phyloP scores from a whole-genome alignment of 192 early-diverging fungal genomes.

The Geranomyces variabilis region DNA sequence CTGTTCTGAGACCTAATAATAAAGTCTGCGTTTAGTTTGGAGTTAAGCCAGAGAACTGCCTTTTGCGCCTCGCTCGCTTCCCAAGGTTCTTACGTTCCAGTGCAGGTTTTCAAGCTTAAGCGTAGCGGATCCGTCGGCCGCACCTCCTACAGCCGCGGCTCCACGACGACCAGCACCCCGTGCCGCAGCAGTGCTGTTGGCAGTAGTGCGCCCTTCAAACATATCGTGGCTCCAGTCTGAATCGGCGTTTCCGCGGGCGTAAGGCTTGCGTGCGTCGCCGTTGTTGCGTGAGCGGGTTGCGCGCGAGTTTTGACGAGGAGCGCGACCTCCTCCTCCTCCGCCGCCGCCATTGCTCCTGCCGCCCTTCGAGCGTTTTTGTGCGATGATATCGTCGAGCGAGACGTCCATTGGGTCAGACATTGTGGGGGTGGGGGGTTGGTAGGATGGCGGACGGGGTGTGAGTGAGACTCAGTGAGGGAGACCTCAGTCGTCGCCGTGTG shows the following conservation, averaged over 20 bases:
- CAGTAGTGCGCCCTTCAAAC: too few species aligned
- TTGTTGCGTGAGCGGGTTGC: neutral
- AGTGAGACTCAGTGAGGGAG: too few species aligned
- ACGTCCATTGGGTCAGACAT: conserved; percentile 36
- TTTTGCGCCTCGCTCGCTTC: neutral
- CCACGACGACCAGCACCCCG: neutral
- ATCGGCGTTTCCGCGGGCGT: conserved; percentile 23
- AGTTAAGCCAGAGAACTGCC: neutral
- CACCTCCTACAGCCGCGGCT: neutral
- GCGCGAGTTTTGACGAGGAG: neutral
- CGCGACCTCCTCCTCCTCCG: neutral
- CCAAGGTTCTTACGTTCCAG: conserved; percentile 30
- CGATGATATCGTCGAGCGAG: conserved; percentile 30
- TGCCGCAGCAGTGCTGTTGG: too few species aligned
- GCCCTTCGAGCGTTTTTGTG: neutral
- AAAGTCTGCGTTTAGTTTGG: neutral
- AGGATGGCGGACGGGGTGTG: neutral
- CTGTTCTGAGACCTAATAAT: conserved; percentile 25
- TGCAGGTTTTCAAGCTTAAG: conserved; percentile 32
- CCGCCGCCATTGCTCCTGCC: conserved; percentile 1
- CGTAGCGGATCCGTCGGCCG: neutral
- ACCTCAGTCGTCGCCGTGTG: too few species aligned
- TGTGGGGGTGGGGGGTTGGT: neutral
- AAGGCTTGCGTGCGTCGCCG: conserved; percentile 19
- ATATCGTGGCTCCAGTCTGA: conserved; percentile 32